Evolutionary conservation across 352 stramenopile species (phyloP), one percentile per base, ranked within the genome.

Genomic region (Globisporangium echinulatum): DNA sequence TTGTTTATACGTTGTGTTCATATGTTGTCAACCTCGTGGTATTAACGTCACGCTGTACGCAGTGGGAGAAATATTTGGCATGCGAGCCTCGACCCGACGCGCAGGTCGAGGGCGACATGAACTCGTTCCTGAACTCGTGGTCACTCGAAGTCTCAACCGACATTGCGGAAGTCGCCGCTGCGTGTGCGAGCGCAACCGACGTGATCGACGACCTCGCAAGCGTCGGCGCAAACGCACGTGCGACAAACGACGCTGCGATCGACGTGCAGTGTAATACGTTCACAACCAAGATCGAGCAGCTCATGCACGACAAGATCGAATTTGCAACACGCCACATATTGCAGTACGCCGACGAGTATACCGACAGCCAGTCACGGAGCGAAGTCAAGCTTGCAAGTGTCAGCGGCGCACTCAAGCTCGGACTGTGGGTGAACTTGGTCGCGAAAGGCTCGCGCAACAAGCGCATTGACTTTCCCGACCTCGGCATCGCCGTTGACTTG

Each of bases 111-210:
- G 75, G 76, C 54, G 82, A 93, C 56, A 85, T 93, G 75, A 90
- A 91, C 58, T 86, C 79, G 49, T 92, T 90, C 61, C 52, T 93
- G 14, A 89, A 92, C 63, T 85, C 79, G 40, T 92, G 79, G 79
- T 69, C 82, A 46, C 58, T 88, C 15, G 82, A 91, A 14, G 72
- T 74, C 10, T 69, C 76, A 6, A 73, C 71, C 0, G 64, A 83
- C 19, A 53, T 89, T 4, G 19, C 74, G 8, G 73, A 83, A 46
- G 71, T 88, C 33, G 72, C 77, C 17, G 52, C 63, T 13, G 67
- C 74, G 3, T 90, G 76, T 19, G 77, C 82, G 15, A 79, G 70
- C 17, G 78, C 79, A n/a, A 74, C 69, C 3, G 65, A 76, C 11
- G 83, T 93, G 3, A 72, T 90, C 52, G 61, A 85, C 37, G 82